Evolutionary conservation across 495 filamentous ascomycete species (phyloP).

Genomic region (Glutinoglossum americanum): DNA sequence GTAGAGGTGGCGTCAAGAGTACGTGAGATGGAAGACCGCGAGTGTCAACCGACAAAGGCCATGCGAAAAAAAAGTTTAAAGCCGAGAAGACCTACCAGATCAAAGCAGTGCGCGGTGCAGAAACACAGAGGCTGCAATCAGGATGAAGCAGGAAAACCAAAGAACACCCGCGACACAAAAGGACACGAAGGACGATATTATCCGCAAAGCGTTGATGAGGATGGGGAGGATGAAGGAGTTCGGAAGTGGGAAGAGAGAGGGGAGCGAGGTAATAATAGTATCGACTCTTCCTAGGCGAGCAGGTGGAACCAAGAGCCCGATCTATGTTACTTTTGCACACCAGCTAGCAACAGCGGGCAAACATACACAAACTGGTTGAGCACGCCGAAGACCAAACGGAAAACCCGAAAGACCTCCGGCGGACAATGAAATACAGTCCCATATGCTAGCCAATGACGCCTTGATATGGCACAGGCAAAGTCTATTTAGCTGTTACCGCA

Average conservation of each 20-base stretch:
- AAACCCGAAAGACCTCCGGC: background rate
- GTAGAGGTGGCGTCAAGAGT: background rate
- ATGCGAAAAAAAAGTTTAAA: background rate
- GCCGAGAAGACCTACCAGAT: constrained; percentile 1
- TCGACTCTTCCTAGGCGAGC: background rate
- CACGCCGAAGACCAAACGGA: background rate
- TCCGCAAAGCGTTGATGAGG: constrained; percentile 4
- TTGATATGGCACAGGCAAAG: background rate
- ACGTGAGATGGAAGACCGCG: background rate
- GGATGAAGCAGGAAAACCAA: constrained; percentile 3
- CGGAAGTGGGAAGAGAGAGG: constrained; percentile 2
- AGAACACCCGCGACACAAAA: constrained; percentile 4
- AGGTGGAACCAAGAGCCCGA: background rate
- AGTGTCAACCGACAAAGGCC: background rate
- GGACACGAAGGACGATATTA: constrained; percentile 5
- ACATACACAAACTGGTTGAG: background rate
- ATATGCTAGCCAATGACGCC: background rate
- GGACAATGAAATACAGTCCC: background rate
- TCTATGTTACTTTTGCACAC: background rate
- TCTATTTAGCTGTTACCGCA: background rate
- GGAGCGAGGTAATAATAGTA: constrained; percentile 2
- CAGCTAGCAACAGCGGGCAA: background rate
- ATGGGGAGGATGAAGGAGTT: constrained; percentile 2
- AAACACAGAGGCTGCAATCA: constrained; percentile 2
- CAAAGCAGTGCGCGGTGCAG: background rate